Evolutionary conservation across 495 filamentous ascomycete genomes (phyloP).

Genomic region (Hypoxylon intermedium): DNA sequence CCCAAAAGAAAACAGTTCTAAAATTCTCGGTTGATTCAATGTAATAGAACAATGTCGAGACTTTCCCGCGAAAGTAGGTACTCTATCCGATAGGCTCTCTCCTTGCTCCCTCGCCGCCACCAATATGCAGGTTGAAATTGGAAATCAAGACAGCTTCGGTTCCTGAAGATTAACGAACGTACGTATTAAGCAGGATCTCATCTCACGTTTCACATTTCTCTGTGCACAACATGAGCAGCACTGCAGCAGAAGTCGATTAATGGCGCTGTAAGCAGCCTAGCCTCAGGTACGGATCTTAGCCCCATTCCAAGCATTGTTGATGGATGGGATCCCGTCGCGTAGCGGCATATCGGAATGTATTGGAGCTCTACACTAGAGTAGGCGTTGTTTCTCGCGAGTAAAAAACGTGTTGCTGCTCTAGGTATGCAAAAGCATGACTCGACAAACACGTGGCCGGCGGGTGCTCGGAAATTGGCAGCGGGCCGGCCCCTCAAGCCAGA

Average conservation of each 20-base stretch:
- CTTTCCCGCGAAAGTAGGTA: too few relatives aligned
- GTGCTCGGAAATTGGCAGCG: conserved; percentile 18
- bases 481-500: conserved; percentile 9
- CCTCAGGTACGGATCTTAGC: neutral
- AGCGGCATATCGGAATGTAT: neutral
- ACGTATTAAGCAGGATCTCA: conserved; percentile 11
- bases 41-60: too few relatives aligned
- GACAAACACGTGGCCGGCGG: conserved; percentile 13
- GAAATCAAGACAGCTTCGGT: neutral
- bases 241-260: too few relatives aligned
- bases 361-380: too few relatives aligned
- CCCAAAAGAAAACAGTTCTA: too few relatives aligned
- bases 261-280: conserved; percentile 5
- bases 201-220: neutral
- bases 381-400: neutral
- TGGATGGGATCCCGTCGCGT: neutral
- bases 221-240: neutral
- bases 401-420: conserved; percentile 11
- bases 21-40: too few relatives aligned
- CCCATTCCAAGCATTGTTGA: neutral
- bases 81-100: too few relatives aligned
- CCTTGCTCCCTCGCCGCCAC: too few relatives aligned
- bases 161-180: conserved; percentile 9
- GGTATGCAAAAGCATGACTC: conserved; percentile 5
- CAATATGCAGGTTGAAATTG: conserved; percentile 25